Evolutionary conservation across 345 rosid species (phyloP).

Genomic region (Brassica carinata): DNA sequence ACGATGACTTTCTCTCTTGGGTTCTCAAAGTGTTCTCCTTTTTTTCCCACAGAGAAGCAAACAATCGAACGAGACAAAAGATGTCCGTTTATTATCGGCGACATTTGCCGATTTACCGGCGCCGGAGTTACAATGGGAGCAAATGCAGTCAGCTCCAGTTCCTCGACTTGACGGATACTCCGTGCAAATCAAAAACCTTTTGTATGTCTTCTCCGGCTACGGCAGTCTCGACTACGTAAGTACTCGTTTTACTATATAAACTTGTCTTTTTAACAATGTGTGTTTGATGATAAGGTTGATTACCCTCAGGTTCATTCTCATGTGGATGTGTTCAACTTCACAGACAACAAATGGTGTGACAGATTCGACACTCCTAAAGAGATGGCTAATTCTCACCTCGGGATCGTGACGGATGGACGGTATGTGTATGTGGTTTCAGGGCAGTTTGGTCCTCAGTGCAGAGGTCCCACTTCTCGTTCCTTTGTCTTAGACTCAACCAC

Average conservation of each 20-base stretch:
- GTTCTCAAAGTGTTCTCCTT: not conserved
- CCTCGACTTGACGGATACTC: slow-evolving; percentile 87
- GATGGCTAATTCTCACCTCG: slow-evolving; percentile 87
- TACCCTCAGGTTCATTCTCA: slow-evolving; percentile 73
- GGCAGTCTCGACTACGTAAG: slow-evolving; percentile 63
- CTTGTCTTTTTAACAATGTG: not conserved
- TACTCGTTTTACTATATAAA: not conserved
- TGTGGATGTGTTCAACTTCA: slow-evolving; percentile 77
- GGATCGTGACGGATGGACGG: slow-evolving; percentile 73
- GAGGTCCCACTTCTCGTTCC: slow-evolving; percentile 58
- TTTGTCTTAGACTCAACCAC: slow-evolving; percentile 64
- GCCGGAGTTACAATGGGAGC: slow-evolving; percentile 73
- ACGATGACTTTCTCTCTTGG: not conserved
- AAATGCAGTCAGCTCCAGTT: slow-evolving; percentile 79
- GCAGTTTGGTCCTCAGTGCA: slow-evolving; percentile 81
- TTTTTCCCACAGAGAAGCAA: slow-evolving; percentile 38
- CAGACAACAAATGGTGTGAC: slow-evolving; percentile 60
- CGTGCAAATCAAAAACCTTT: slow-evolving; percentile 64
- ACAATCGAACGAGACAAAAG: slow-evolving; percentile 23
- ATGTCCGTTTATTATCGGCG: slow-evolving; percentile 46
- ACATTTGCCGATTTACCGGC: slow-evolving; percentile 81
- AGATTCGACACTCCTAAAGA: slow-evolving; percentile 65
- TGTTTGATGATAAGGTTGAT: not conserved
- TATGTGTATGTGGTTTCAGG: slow-evolving; percentile 72
- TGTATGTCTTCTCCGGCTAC: slow-evolving; percentile 76